Evolutionary conservation across 1,139 yeast genomes (phyloP).

Genomic region (Lodderomyces elongisporus): DNA sequence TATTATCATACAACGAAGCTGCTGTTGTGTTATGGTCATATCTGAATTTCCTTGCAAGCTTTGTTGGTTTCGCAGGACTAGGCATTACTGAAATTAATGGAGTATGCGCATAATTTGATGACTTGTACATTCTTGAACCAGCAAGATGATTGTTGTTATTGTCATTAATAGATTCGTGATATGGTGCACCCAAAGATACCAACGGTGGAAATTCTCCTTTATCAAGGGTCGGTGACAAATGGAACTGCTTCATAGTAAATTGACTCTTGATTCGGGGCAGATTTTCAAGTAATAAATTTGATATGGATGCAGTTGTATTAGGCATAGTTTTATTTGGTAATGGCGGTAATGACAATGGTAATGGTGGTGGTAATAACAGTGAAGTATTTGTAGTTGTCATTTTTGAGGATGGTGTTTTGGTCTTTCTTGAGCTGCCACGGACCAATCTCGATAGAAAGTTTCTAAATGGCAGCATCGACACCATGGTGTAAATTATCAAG

Average conservation of each 20-base stretch:
- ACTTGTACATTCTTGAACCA: conserved; percentile 3
- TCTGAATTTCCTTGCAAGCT: neutral
- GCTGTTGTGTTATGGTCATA: neutral
- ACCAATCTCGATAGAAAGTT: neutral
- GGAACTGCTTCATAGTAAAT: conserved; percentile 12
- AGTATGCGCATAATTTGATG: conserved; percentile 1
- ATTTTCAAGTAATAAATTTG: neutral
- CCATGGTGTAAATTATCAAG: conserved; percentile 1
- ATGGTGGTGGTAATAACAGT: too few species aligned
- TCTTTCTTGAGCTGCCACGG: neutral
- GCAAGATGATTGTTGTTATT: neutral
- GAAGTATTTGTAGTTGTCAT: too few species aligned
- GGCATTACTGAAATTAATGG: conserved; percentile 5
- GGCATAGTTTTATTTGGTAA: neutral
- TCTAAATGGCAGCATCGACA: neutral
- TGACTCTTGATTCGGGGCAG: conserved; percentile 1
- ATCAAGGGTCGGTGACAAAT: conserved; percentile 9
- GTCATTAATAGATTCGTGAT: too few species aligned
- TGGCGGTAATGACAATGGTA: neutral
- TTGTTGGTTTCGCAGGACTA: conserved; percentile 1
- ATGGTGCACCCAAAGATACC: too few species aligned
- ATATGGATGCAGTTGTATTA: neutral
- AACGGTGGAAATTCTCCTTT: conserved; percentile 3
- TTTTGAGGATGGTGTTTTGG: neutral
- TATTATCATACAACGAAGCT: conserved; percentile 3